A percentile compares a stretch with the other conserved stretches of the same genome.
Evolutionary conservation across 2,329 filamentous ascomycete species (phyloP).

Genomic region (Aspergillus proliferans): DNA sequence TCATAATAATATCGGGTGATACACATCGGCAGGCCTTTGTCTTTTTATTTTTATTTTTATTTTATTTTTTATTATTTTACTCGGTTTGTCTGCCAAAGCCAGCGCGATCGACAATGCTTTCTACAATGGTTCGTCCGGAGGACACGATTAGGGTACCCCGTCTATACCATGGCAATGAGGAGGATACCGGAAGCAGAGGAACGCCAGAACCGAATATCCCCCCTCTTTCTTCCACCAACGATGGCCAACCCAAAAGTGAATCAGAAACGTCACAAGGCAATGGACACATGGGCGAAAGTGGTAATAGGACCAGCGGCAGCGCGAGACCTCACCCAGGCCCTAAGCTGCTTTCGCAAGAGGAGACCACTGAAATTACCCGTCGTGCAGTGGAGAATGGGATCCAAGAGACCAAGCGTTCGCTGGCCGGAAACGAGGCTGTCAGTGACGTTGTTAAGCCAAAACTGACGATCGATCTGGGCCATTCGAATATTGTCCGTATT

Average conservation of each 20-base stretch:
- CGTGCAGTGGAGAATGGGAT: conserved; percentile 43
- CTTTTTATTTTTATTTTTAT: too few relatives aligned
- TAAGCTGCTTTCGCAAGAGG: conserved; percentile 35
- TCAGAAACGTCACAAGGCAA: conserved; percentile 21
- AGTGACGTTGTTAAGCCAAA: conserved; percentile 44
- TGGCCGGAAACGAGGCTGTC: conserved; percentile 41
- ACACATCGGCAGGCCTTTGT: neutral
- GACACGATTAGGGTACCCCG: conserved; percentile 30
- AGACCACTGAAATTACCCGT: conserved; percentile 41
- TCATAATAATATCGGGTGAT: neutral
- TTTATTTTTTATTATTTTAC: neutral
- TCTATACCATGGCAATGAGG: conserved; percentile 27
- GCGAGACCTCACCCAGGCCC: conserved; percentile 17
- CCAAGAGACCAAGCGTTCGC: conserved; percentile 42
- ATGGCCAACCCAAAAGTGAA: conserved; percentile 22
- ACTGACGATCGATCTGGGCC: conserved; percentile 47
- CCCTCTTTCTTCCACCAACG: conserved; percentile 20
- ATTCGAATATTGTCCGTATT: conserved; percentile 43
- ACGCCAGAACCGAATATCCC: conserved; percentile 23
- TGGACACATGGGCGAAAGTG: conserved; percentile 19
- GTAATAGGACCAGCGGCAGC: conserved; percentile 3
- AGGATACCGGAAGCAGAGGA: conserved; percentile 23
- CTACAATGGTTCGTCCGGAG: conserved; percentile 33
- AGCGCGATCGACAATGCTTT: conserved; percentile 18
- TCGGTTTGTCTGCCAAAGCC: too few relatives aligned